Conservation (phyloP, 441 rosid genomes). For the Melastoma candidum region DNA sequence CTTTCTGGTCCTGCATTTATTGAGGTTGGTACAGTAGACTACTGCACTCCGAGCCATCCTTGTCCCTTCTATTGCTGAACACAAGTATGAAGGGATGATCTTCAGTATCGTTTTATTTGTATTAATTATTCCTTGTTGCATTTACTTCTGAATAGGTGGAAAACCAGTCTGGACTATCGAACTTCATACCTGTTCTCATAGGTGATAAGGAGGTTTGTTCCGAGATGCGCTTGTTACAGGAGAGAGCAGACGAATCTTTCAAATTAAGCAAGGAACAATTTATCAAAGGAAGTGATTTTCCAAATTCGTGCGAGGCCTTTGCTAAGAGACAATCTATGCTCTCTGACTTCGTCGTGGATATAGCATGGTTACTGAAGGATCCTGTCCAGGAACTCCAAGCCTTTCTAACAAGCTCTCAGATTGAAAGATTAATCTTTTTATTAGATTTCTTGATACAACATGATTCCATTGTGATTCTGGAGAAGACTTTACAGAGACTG, state of each 20-base stretch:
- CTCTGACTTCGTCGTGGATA: slow-evolving; percentile 64
- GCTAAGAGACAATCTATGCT: slow-evolving; percentile 32
- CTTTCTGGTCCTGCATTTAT: slow-evolving; percentile 88
- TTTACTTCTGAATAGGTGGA: slow-evolving; percentile 54
- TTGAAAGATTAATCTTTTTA: slow-evolving; percentile 52
- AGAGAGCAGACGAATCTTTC: slow-evolving; percentile 35
- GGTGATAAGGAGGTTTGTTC: slow-evolving; percentile 65
- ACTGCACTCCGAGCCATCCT: too few species aligned
- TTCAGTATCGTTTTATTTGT: too few species aligned
- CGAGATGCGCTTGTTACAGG: slow-evolving; percentile 59
- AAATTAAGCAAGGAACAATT: neutral
- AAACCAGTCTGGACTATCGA: slow-evolving; percentile 81
- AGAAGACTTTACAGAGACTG: slow-evolving; percentile 46
- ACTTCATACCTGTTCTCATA: slow-evolving; percentile 74
- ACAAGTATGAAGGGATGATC: too few species aligned
- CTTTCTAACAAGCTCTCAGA: slow-evolving; percentile 40
- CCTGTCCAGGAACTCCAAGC: slow-evolving; percentile 44
- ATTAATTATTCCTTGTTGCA: too few species aligned
- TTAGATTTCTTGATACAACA: slow-evolving; percentile 48
- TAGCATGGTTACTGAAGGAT: slow-evolving; percentile 75
- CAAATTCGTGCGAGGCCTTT: slow-evolving; percentile 28
- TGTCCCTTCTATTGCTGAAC: too few species aligned
- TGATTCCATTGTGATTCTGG: slow-evolving; percentile 44
- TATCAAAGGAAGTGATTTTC: neutral
- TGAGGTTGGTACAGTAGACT: slow-evolving; percentile 39